Evolutionary conservation across 2,329 filamentous ascomycete species (phyloP), one percentile per base, ranked within the genome.

Genomic region (Trichothecium sympodiale): DNA sequence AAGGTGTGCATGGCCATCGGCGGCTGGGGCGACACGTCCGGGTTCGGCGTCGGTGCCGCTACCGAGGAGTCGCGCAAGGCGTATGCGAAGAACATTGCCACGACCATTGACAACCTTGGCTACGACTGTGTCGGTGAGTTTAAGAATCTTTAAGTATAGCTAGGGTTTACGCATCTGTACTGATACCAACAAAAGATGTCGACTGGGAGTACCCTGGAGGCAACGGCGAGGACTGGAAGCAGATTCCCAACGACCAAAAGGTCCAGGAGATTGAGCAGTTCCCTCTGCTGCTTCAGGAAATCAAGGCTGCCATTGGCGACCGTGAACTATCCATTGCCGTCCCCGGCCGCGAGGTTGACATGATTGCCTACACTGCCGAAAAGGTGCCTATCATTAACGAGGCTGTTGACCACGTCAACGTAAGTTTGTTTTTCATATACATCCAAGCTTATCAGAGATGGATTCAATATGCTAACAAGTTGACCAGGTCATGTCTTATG

Each of bases 221-320:
- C 27, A 83, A 83, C 44, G 79, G 78, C 23, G 65, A 74, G 20
- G 77, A 84, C 55, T 84, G 83, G 61, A 80, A 74, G 46, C 46
- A 63, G 33, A 58, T 67, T 4, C 69, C 77, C 20, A 83, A 83
- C 51, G 57, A 59, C 0, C 52, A 65, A 31, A 80, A 78, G 48
- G 56, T 54, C 2, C 64, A 65, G 50, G 76, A 84, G 51, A 71
- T 83, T 36, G 56, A 66, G 16, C 70, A 71, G 0, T 84, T 70
- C 45, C 77, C 78, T 0, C 61, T 71, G 29, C 61, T 84, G 5
- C 62, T 84, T 5, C 52, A 62, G 14, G 73, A 68, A 13, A 61
- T 83, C 34, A 75, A 77, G 32, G 51, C 53, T 1, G 69, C 68
- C 5, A 64, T 84, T 13, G 77, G 76, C 0, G 41, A 64, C 41